Conservation (phyloP, 2,329 filamentous ascomycete species). For the Rosellinia necatrix region DNA sequence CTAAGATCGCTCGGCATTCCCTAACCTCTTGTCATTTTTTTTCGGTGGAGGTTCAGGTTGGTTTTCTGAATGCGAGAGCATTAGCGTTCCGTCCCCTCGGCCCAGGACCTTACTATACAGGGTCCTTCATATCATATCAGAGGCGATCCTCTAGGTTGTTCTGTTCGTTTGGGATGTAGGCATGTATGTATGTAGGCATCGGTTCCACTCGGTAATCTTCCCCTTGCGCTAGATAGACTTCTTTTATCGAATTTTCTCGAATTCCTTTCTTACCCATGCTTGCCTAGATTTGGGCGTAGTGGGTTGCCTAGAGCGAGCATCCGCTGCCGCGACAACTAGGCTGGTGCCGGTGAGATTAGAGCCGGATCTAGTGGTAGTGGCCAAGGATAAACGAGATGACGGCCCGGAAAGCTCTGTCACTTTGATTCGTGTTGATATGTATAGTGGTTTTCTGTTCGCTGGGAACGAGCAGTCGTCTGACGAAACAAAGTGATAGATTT, state of each 20-base stretch:
- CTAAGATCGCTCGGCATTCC: neutral
- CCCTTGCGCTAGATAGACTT: slow-evolving; percentile 39
- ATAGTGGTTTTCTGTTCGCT: slow-evolving; percentile 5
- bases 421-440: slow-evolving; percentile 2
- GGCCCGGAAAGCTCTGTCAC: slow-evolving; percentile 8
- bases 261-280: slow-evolving; percentile 31
- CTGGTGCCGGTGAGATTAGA: slow-evolving; percentile 19
- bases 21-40: neutral
- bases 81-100: neutral
- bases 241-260: slow-evolving; percentile 44
- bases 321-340: slow-evolving; percentile 27
- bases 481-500: slow-evolving; percentile 9
- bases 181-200: no score
- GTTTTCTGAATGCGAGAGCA: slow-evolving; percentile 6
- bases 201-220: slow-evolving; percentile 33
- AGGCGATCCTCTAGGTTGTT: slow-evolving; percentile 36
- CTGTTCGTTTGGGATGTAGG: slow-evolving; percentile 29
- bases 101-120: slow-evolving; percentile 19
- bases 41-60: slow-evolving; percentile 12
- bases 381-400: slow-evolving; percentile 23
- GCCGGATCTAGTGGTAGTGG: slow-evolving; percentile 15
- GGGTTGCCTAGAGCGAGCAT: slow-evolving; percentile 18
- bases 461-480: slow-evolving; percentile 2
- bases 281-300: slow-evolving; percentile 11
- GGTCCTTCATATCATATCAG: slow-evolving; percentile 25